Evolutionary conservation across 2,329 filamentous ascomycete species (phyloP).

Genomic region (Arthrocladium fulminans): DNA sequence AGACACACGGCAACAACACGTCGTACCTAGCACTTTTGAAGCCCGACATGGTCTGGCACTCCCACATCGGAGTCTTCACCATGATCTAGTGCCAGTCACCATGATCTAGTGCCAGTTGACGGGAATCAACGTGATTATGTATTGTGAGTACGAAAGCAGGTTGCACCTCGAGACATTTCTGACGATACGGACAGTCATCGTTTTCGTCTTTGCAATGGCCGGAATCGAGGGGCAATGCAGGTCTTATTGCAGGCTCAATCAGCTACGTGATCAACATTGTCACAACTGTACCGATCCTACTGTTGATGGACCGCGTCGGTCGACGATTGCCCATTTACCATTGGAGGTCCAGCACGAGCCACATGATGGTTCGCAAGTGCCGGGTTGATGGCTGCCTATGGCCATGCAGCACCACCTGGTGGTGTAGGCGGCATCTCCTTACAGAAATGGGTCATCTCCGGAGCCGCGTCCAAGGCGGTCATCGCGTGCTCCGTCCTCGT

Average conservation of each 20-base stretch:
- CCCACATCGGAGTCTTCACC: too few species aligned
- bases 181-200: too few species aligned
- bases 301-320: too few species aligned
- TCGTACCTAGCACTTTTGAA: too few species aligned
- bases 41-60: too few species aligned
- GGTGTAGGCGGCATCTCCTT: slow-evolving; percentile 26
- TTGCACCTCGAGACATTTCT: not conserved
- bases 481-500: slow-evolving; percentile 63
- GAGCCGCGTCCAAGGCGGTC: slow-evolving; percentile 49
- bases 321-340: not conserved
- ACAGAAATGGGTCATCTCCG: slow-evolving; percentile 29
- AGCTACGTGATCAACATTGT: too few species aligned
- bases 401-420: slow-evolving; percentile 35
- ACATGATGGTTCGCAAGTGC: slow-evolving; percentile 40
- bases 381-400: slow-evolving; percentile 43
- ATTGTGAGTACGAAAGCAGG: not conserved
- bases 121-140: slow-evolving; percentile 8
- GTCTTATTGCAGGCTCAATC: too few species aligned
- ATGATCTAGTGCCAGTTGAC: not conserved
- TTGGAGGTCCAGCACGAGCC: not conserved
- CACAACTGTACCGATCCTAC: too few species aligned
- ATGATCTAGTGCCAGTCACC: too few species aligned
- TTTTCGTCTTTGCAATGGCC: too few species aligned
- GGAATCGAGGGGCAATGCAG: too few species aligned
- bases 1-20: too few species aligned